phyloP scores from a whole-genome alignment of 805 yeast species.

The Saturnispora besseyi region DNA sequence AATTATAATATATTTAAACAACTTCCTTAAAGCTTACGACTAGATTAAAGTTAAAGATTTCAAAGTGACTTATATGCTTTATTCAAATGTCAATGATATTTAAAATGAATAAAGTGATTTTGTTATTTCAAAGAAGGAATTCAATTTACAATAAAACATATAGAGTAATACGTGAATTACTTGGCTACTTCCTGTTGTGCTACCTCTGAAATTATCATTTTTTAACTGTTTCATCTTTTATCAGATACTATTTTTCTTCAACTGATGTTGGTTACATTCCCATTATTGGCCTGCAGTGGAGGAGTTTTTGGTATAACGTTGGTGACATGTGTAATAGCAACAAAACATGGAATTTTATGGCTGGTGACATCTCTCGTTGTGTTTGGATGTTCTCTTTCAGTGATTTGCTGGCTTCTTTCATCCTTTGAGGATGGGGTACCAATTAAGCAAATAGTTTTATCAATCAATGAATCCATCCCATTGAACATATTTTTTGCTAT shows the following conservation, averaged over 20 bases:
- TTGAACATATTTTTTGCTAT: constrained; percentile 1
- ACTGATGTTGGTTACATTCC: neutral
- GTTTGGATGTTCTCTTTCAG: neutral
- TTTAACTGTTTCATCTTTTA: neutral
- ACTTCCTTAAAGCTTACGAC: no score
- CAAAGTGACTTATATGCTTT: no score
- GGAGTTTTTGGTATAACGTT: neutral
- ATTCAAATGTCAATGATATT: no score
- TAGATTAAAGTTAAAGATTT: no score
- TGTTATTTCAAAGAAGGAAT: no score
- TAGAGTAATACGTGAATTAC: no score
- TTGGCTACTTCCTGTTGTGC: no score
- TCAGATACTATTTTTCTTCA: neutral
- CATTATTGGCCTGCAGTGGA: constrained; percentile 2
- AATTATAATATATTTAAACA: no score
- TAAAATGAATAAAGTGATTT: no score
- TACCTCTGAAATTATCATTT: neutral
- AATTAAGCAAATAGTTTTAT: neutral
- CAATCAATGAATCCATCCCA: neutral
- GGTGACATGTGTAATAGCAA: neutral
- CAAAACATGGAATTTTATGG: neutral
- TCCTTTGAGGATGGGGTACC: neutral
- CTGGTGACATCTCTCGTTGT: neutral
- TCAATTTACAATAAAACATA: no score
- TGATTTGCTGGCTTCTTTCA: constrained; percentile 1